Base-by-base conservation (phyloP, 2,329 filamentous ascomycete species). In the Fusarium circinatum region DNA sequence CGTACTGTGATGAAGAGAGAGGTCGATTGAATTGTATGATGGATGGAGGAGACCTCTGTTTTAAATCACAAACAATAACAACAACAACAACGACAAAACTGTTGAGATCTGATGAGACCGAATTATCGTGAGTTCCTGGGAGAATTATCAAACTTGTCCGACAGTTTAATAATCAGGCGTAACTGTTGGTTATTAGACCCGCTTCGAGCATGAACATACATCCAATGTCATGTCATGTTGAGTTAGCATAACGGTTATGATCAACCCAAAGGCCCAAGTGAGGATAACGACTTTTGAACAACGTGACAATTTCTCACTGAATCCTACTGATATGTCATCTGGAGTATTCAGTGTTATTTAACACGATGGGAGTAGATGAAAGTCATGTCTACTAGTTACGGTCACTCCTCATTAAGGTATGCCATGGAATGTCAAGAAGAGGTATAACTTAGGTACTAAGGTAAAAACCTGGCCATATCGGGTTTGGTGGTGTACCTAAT, bases 81-180 rank as follows among this genome's bases (percentile, higher is more conserved):
- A 38, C 11, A 24, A 38, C 11, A 20, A 42, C 26, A 22, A 32
- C 32, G 32, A 45, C 14, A 61, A 70, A 44, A 52, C 22, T 72
- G 70, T 73, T 74, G 65, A 74, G 71, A 41, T 57, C 12, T 10
- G 41, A 54, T 24, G 28, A 17, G 18, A 28, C 38, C 45, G 28
- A 24, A 48, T 30, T 17, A 47, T 38, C 7, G 30, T 52, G 47
- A 60, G 20, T 28, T 17, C 51, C 48, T 68, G 71, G 67, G 44
- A 42, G 26, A 65, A 62, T 74, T 74, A 68, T 71, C n/a, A 52
- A 68, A 74, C 30, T 55, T 60, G 41, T 6, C 73, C 56, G 62
- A 55, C 24, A 12, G 61, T 69, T 73, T 65, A 75, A 75, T 73
- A 73, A 72, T 76, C 63, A 52, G 54, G 8, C 44, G 32, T 59